Base-by-base conservation (phyloP, 2,329 filamentous ascomycete genomes). In the Apiospora marii region DNA sequence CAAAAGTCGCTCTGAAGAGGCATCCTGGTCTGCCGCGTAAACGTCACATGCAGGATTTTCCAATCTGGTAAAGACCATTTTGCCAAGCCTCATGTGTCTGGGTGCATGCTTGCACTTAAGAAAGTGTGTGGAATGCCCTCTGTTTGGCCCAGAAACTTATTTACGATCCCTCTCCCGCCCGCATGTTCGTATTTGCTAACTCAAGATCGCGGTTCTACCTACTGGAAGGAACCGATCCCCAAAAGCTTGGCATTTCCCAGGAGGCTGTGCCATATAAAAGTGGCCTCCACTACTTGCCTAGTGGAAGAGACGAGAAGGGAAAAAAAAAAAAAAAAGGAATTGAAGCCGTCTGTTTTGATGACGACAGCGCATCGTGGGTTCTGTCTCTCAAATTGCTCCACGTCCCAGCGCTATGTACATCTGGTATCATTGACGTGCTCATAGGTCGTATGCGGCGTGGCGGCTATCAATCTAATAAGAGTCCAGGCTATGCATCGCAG, bases 11-110 rank as follows among this genome's bases (percentile, higher is more conserved):
- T 24, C 16, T 44, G 30, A 27, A 30, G 34, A 41, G 27, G 16
- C 22, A 46, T 49, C 67, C 67, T 27, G 48, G 24, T 69, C 67
- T 41, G 67, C 67, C 67, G 44, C 67, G 67, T 69, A 46, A 14
- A 64, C 34, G 58, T 64, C 58, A 64, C 58, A 64, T 64, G 58
- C 58, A 64, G 58, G 58, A 64, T 41, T 64, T 64, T 64, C 58
- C 58, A 64, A 64, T 64, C 30, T 24, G 58, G 58, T 41, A 8
- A 64, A 64, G 58, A n/a, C 10, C 67, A n/a, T 37, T 19, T n/a
- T 22, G 44, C 24, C 67, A 48, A 34, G 67, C 44, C n/a, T 49
- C 13, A 44, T 41, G 41, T 37, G 44, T 13, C 49, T 34, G 67
- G 44, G 49, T 19, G 67, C 24, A 49, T 68, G 43, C 41, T 34